Conservation (phyloP, 1,284 basidiomycete genomes). For the Trichosporon ovoides region DNA sequence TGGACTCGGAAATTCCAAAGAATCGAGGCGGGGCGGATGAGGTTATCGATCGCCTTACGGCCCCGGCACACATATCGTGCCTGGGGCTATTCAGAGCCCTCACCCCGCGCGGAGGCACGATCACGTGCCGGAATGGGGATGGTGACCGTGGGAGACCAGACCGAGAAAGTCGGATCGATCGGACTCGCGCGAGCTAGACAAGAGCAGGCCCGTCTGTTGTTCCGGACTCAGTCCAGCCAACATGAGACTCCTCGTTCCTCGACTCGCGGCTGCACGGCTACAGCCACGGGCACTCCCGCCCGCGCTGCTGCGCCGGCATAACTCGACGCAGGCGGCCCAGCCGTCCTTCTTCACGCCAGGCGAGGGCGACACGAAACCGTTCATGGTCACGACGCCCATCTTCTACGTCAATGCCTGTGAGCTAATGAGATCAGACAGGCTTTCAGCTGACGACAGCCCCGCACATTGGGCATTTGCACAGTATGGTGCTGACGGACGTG, state of each 20-base stretch:
- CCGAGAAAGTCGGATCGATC: not conserved
- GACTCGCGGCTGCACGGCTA: not conserved
- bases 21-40: not conserved
- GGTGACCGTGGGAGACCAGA: not conserved
- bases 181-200: not conserved
- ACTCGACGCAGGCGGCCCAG: not conserved
- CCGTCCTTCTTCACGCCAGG: constrained; percentile 19
- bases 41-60: constrained; percentile 1
- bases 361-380: constrained; percentile 52
- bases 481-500: constrained; percentile 54
- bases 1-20: not conserved
- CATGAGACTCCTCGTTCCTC: constrained; percentile 7
- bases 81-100: not conserved
- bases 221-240: too few species aligned
- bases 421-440: constrained; percentile 23
- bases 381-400: constrained; percentile 75
- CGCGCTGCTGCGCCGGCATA: not conserved
- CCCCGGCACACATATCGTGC: not conserved
- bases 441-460: constrained; percentile 60
- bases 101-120: not conserved
- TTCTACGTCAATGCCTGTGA: constrained; percentile 78
- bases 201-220: too few species aligned
- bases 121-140: not conserved
- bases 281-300: constrained; percentile 2
- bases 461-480: constrained; percentile 40